Evolutionary conservation across 495 filamentous ascomycete genomes (phyloP).

Genomic region (Chaetomium fimeti): DNA sequence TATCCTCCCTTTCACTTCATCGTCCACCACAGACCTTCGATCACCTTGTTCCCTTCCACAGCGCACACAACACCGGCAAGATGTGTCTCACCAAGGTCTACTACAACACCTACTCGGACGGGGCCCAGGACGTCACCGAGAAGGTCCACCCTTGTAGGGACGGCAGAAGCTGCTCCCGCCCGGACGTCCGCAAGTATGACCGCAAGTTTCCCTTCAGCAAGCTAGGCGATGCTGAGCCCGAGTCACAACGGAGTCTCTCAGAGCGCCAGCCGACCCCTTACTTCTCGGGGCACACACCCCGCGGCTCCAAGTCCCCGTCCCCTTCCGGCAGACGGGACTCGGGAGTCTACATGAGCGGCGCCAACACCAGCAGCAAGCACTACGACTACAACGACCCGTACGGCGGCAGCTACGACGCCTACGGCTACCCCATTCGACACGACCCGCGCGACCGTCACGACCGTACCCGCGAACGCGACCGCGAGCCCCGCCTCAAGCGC

Average conservation of each 20-base stretch:
- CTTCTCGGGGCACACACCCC: constrained; percentile 33
- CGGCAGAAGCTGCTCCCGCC: constrained; percentile 29
- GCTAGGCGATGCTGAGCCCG: constrained; percentile 29
- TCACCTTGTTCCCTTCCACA: constrained; percentile 3
- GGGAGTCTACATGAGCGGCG: constrained; percentile 37
- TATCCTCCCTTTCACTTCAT: constrained; percentile 10
- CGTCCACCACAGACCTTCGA: not conserved
- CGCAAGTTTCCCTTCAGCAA: constrained; percentile 33
- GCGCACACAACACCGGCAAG: constrained; percentile 31
- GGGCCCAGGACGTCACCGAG: constrained; percentile 33
- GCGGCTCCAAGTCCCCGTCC: constrained; percentile 44
- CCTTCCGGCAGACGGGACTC: constrained; percentile 38
- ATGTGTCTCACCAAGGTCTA: constrained; percentile 48
- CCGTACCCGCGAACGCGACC: not conserved
- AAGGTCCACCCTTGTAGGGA: constrained; percentile 32
- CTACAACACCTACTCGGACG: constrained; percentile 39
- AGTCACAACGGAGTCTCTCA: constrained; percentile 24
- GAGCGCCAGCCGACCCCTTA: constrained; percentile 30
- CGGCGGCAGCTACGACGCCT: constrained; percentile 24
- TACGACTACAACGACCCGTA: constrained; percentile 33
- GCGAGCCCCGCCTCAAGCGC: constrained; percentile 24
- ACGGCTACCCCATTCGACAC: constrained; percentile 26
- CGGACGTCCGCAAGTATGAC: constrained; percentile 31
- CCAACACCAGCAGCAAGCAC: constrained; percentile 21
- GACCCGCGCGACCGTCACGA: constrained; percentile 17